These are phyloP conservation scores for Lepiota venenata DNA, from an alignment of 768 basidiomycete species.

Conservation along the genomic window DNA sequence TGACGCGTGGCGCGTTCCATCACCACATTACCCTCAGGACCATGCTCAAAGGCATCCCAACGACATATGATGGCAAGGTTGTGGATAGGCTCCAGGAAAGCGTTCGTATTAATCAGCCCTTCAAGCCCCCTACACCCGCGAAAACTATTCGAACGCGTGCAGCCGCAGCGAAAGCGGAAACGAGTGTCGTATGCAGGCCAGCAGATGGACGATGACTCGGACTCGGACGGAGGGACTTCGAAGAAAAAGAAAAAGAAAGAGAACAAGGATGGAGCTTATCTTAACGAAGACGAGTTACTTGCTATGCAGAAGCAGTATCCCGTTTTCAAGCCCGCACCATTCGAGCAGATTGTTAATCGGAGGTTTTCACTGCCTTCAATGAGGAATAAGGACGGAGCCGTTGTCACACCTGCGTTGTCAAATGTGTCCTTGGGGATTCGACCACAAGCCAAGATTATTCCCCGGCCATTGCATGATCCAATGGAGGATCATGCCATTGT, in stretches of 20 bases:
- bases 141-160: constrained; percentile 44
- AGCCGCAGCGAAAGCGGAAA: constrained; percentile 80
- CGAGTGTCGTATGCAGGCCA: constrained; percentile 83
- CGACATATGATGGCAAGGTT: constrained; percentile 63
- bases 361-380: constrained; percentile 86
- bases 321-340: constrained; percentile 78
- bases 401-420: constrained; percentile 52
- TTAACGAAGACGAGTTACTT: constrained; percentile 60
- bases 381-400: constrained; percentile 64
- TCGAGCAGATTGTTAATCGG: constrained; percentile 50
- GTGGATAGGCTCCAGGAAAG: constrained; percentile 72
- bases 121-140: constrained; percentile 65
- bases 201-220: constrained; percentile 48
- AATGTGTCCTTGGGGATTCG: constrained; percentile 83
- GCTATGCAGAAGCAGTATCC: constrained; percentile 70
- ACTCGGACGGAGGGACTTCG: constrained; percentile 48
- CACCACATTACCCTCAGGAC: neutral
- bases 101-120: constrained; percentile 71
- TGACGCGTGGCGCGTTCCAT: constrained; percentile 12
- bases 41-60: constrained; percentile 72
- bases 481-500: constrained; percentile 99
- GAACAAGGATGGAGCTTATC: constrained; percentile 47
- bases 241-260: constrained; percentile 69
- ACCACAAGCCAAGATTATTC: constrained; percentile 74
- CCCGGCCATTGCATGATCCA: constrained; percentile 93